These are phyloP conservation scores for Alternaria burnsii DNA, from an alignment of 2,329 filamentous ascomycete species.

Conservation along the genomic window DNA sequence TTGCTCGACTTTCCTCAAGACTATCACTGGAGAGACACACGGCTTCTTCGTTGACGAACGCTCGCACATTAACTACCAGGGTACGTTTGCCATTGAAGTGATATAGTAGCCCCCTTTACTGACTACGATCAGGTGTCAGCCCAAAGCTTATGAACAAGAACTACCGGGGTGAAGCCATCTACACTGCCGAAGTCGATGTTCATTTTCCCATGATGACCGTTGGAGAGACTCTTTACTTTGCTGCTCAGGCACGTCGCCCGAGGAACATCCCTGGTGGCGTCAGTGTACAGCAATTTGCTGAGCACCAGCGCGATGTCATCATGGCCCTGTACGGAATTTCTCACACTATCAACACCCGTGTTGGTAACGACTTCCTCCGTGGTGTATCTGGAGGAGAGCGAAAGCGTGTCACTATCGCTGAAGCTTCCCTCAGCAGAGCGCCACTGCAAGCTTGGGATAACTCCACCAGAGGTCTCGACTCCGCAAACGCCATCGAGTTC, in stretches of 20 bases:
- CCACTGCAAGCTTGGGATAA: constrained; percentile 80
- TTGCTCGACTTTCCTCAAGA: constrained; percentile 86
- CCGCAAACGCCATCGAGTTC: constrained; percentile 78
- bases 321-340: constrained; percentile 74
- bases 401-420: constrained; percentile 84
- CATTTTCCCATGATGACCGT: constrained; percentile 82
- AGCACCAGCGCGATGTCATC: constrained; percentile 67
- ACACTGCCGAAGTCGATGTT: constrained; percentile 84
- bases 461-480: constrained; percentile 76
- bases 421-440: constrained; percentile 73
- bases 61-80: constrained; percentile 82
- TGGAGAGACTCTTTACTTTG: constrained; percentile 81
- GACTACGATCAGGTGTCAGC: constrained; percentile 61
- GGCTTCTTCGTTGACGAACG: constrained; percentile 76
- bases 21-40: constrained; percentile 82
- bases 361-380: constrained; percentile 78
- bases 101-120: constrained; percentile 9
- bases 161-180: constrained; percentile 86
- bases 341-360: constrained; percentile 75
- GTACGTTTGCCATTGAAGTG: constrained; percentile 31
- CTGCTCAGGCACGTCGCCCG: constrained; percentile 74
- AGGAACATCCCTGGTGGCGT: constrained; percentile 68
- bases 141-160: constrained; percentile 78
- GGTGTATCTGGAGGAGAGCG: constrained; percentile 79
- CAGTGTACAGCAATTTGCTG: constrained; percentile 62